These are phyloP conservation scores for Letharia columbiana DNA, from an alignment of 495 filamentous ascomycete genomes.

Conservation along the genomic window DNA sequence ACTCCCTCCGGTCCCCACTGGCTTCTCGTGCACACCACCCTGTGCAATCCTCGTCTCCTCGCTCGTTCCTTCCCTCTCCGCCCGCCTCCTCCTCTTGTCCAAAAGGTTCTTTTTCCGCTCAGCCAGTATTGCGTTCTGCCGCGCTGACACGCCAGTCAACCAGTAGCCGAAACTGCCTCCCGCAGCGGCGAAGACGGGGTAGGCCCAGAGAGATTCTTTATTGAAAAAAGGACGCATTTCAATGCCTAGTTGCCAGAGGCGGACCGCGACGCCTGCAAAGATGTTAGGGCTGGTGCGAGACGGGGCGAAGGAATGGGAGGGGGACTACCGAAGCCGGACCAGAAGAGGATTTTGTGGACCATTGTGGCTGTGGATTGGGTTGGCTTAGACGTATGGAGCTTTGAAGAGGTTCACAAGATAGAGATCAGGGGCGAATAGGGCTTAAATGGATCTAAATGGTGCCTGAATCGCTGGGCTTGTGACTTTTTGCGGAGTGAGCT, in stretches of 20 bases:
- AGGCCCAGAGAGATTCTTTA: slow-evolving; percentile 71
- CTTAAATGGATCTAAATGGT: slow-evolving; percentile 2
- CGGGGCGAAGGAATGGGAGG: slow-evolving; percentile 22
- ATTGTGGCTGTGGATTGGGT: slow-evolving; percentile 30
- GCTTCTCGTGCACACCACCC: slow-evolving; percentile 19
- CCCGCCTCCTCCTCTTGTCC: slow-evolving; percentile 78
- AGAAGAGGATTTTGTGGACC: slow-evolving; percentile 81
- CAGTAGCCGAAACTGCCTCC: slow-evolving; percentile 95
- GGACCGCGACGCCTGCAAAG: slow-evolving; percentile 68
- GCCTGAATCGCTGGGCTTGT: background rate
- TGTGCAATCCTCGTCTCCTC: slow-evolving; percentile 33
- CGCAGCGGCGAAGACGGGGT: slow-evolving; percentile 75
- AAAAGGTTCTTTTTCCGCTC: slow-evolving; percentile 69
- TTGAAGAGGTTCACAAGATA: background rate
- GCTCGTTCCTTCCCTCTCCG: slow-evolving; percentile 45
- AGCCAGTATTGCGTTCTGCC: slow-evolving; percentile 64
- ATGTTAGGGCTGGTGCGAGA: background rate
- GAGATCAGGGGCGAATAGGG: background rate
- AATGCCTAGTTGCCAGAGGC: slow-evolving; percentile 92
- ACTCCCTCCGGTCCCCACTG: slow-evolving; percentile 10
- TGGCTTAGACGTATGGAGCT: slow-evolving; percentile 1
- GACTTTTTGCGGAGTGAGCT: background rate
- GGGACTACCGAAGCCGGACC: slow-evolving; percentile 85
- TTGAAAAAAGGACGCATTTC: slow-evolving; percentile 94
- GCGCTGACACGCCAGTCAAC: slow-evolving; percentile 74